Evolutionary conservation across 257 asterid genomes (phyloP).

Genomic region (Striga asiatica): DNA sequence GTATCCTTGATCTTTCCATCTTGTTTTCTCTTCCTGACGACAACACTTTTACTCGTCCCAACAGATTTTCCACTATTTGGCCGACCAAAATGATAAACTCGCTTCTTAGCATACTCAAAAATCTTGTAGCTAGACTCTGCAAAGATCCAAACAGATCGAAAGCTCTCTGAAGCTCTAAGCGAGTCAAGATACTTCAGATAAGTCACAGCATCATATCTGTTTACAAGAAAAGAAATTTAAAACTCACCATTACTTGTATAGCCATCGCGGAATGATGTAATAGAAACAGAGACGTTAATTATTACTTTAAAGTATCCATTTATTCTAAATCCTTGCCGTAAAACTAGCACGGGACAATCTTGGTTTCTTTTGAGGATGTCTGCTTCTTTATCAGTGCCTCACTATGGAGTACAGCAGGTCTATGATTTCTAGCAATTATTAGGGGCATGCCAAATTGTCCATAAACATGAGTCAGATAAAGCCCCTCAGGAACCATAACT

Average conservation of each 20-base stretch:
- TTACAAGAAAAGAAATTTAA: slow-evolving; percentile 16
- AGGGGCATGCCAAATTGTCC: slow-evolving; percentile 3
- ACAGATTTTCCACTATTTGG: slow-evolving; percentile 38
- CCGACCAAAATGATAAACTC: slow-evolving; percentile 86
- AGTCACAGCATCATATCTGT: slow-evolving; percentile 94
- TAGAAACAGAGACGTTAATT: slow-evolving; percentile 4
- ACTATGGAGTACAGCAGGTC: background rate
- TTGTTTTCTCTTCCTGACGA: slow-evolving; percentile 62
- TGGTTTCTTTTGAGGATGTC: too few species aligned
- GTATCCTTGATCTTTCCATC: slow-evolving; percentile 37
- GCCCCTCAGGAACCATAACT: background rate
- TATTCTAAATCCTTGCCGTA: slow-evolving; percentile 6
- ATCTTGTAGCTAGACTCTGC: slow-evolving; percentile 97
- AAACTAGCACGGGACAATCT: background rate
- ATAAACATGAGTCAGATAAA: background rate
- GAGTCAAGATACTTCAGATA: slow-evolving; percentile 94
- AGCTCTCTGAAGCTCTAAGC: slow-evolving; percentile 95
- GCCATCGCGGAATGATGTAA: slow-evolving; percentile 7
- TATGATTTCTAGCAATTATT: background rate
- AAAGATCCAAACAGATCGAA: slow-evolving; percentile 95
- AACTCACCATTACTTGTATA: slow-evolving; percentile 4
- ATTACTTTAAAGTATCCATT: slow-evolving; percentile 9
- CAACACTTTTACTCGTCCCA: slow-evolving; percentile 34
- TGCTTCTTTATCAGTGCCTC: too few species aligned
- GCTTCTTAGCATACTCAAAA: slow-evolving; percentile 87